Base-by-base conservation (phyloP, 768 basidiomycete genomes). In the Mrakia hoshinonis region DNA sequence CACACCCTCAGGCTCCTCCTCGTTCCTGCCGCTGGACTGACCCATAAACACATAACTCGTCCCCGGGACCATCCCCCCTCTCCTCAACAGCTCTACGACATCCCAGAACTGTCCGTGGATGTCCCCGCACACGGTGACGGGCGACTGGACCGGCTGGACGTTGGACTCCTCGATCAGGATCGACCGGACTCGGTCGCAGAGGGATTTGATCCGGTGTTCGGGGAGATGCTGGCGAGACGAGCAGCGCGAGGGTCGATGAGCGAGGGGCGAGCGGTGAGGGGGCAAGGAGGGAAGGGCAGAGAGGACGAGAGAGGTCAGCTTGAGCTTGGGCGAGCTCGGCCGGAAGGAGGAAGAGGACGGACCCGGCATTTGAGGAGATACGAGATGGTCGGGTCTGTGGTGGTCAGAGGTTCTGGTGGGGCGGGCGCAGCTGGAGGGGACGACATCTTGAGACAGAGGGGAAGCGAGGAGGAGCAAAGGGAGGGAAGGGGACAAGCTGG, bases 91-190 rank as follows among this genome's bases (percentile, higher is more conserved):
- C 86, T 81, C 81, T 88, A 93, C 76, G 60, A 98, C 82, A 77
- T 98, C 95, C 89, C 92, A 98, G 81, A 96, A 96, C 79, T 98
- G 95, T 31, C 94, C 94, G 76, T 98, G 94, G 65, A 98, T 95
- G 78, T 97, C 94, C 38, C 94, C 94, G 70, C 81, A 82, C 20
- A 82, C 80, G 0, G 81, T 82, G 43, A 82, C 81, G 5, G 82
- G 82, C 9, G 77, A 79, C 38, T 80, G 77, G 34, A 82, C 80
- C 20, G 80, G 79, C 69, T 81, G 81, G 13, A 82, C 79, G 75
- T 82, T 82, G 49, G 79, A 80, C 74, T 82, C 81, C 73, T 82
- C 82, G 63, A 82, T 75, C 10, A 82, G 75, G 36, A 82, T 68
- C 49, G 66, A 66, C 24, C 60, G 60, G 22, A 73, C 72, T 6